phyloP scores from a whole-genome alignment of 352 stramenopile genomes.

The Thraustochytrium sp. region DNA sequence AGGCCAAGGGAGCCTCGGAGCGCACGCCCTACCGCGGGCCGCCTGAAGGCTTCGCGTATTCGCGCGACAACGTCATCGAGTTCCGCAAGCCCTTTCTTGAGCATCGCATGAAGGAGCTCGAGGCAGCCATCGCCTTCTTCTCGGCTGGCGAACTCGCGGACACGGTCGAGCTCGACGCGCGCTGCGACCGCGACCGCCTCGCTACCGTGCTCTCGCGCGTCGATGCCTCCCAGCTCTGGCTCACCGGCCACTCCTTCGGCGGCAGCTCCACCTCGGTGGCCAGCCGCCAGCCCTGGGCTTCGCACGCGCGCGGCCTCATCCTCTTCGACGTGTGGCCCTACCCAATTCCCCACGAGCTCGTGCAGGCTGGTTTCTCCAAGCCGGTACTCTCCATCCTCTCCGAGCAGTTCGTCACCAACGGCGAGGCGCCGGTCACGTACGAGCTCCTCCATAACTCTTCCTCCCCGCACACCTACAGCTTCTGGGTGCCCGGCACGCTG shows the following conservation, averaged over 20 bases:
- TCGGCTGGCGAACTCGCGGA: not conserved
- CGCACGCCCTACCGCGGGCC: not conserved
- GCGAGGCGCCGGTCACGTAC: not conserved
- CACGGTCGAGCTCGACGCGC: not conserved
- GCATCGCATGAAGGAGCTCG: slow-evolving; percentile 49
- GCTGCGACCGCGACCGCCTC: not conserved
- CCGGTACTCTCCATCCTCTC: slow-evolving; percentile 22
- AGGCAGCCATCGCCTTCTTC: slow-evolving; percentile 2
- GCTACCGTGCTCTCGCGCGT: slow-evolving; percentile 35
- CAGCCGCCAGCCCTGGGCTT: slow-evolving; percentile 3
- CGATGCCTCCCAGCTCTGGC: slow-evolving; percentile 23
- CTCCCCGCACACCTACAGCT: not conserved
- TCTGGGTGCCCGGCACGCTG: slow-evolving; percentile 5
- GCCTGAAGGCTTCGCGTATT: slow-evolving; percentile 47
- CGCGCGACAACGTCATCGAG: slow-evolving; percentile 50
- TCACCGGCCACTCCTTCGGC: slow-evolving; percentile 52
- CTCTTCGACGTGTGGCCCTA: slow-evolving; percentile 38
- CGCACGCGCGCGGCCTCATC: not conserved
- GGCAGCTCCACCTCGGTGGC: slow-evolving; percentile 43
- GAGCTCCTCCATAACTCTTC: not conserved
- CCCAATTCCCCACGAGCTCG: slow-evolving; percentile 10
- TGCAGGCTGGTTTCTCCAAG: not conserved
- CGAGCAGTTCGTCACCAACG: not conserved
- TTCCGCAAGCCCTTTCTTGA: slow-evolving; percentile 50
- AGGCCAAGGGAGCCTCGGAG: not conserved